phyloP scores from a whole-genome alignment of 2,329 filamentous ascomycete genomes.

The Claviceps humidiphila region DNA sequence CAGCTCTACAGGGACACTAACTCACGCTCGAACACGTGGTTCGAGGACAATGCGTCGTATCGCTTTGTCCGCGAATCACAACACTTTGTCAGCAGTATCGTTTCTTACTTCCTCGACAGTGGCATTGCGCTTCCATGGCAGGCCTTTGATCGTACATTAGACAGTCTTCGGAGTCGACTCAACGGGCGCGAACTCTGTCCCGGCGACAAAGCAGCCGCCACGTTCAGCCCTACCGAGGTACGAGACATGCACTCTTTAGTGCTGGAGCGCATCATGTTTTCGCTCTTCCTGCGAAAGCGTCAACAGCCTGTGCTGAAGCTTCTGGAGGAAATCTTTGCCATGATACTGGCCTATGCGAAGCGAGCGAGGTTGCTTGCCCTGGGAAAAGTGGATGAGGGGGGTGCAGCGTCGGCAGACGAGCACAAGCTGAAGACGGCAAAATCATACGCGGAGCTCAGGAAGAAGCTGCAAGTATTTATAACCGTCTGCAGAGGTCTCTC shows the following conservation, averaged over 20 bases:
- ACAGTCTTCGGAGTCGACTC: conserved; percentile 46
- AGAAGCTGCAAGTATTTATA: conserved; percentile 62
- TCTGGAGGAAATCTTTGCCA: conserved; percentile 62
- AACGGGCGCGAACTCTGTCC: conserved; percentile 23
- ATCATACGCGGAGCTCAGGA: conserved; percentile 54
- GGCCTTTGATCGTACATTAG: conserved; percentile 52
- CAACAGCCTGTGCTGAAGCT: conserved; percentile 61
- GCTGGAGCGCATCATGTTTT: conserved; percentile 62
- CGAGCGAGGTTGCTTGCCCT: conserved; percentile 25
- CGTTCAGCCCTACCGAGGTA: conserved; percentile 49
- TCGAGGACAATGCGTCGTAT: conserved; percentile 26
- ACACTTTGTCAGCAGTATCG: conserved; percentile 62
- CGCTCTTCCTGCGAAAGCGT: conserved; percentile 58
- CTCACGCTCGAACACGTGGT: conserved; percentile 21
- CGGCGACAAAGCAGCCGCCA: conserved; percentile 17
- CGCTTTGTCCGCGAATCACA: conserved; percentile 65
- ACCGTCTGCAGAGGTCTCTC: conserved; percentile 55
- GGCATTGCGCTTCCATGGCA: conserved; percentile 64
- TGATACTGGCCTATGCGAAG: conserved; percentile 60
- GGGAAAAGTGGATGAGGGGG: conserved; percentile 13
- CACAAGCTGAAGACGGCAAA: conserved; percentile 16
- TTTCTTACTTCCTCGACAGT: conserved; percentile 67
- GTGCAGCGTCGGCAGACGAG: not conserved
- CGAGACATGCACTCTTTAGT: conserved; percentile 57
- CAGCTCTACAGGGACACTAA: conserved; percentile 48